phyloP scores from a whole-genome alignment of 805 yeast genomes.

The Yamadazyma ubonensis region DNA sequence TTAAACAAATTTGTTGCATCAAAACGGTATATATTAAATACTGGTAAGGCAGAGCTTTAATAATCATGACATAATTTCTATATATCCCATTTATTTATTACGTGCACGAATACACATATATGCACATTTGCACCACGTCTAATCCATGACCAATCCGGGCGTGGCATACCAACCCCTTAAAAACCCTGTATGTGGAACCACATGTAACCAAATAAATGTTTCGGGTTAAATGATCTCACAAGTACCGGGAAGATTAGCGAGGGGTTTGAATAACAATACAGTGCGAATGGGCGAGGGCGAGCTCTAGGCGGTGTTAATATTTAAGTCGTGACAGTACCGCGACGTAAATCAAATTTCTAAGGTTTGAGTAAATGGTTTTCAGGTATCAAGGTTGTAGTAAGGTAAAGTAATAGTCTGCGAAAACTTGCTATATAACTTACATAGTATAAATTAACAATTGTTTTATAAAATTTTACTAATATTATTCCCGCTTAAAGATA shows the following conservation, averaged over 20 bases:
- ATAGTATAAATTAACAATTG: too few species aligned
- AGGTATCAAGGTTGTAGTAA: too few species aligned
- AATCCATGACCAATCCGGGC: not conserved
- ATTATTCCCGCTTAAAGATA: not conserved
- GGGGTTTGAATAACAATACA: not conserved
- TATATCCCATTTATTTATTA: not conserved
- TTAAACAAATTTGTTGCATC: conserved; percentile 12
- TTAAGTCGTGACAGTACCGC: conserved; percentile 2
- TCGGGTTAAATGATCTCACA: conserved; percentile 4
- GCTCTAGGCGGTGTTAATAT: not conserved
- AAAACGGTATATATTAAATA: conserved; percentile 4
- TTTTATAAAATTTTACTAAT: not conserved
- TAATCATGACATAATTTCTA: too few species aligned
- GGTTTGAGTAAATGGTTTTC: too few species aligned
- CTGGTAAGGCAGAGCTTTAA: conserved; percentile 1
- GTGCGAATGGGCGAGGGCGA: not conserved
- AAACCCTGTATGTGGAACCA: not conserved
- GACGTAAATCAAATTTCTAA: not conserved
- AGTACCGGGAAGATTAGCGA: not conserved
- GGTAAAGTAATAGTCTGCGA: not conserved
- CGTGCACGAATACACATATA: conserved; percentile 2
- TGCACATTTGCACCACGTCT: not conserved
- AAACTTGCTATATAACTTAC: too few species aligned
- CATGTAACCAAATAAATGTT: not conserved
- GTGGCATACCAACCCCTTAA: not conserved